Evolutionary conservation across 2,329 filamentous ascomycete genomes (phyloP).

Genomic region (Talaromyces sp.): DNA sequence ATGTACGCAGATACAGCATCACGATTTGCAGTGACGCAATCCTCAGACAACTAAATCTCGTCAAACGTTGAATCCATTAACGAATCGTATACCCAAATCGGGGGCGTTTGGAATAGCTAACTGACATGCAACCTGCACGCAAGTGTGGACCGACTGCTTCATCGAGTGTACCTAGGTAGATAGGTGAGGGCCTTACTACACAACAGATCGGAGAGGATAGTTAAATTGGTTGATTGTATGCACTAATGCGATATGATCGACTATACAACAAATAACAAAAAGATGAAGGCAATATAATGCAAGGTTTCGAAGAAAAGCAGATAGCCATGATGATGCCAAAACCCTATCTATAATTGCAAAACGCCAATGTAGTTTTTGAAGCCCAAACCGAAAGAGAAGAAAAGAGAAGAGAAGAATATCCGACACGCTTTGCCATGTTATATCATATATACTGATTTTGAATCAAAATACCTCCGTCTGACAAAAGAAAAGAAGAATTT

Average conservation of each 20-base stretch:
- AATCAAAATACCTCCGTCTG: constrained; percentile 4
- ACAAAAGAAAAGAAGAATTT: not conserved
- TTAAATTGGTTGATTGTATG: not conserved
- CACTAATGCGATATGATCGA: not conserved
- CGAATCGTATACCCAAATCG: not conserved
- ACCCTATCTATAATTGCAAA: not conserved
- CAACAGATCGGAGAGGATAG: not conserved
- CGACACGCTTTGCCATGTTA: not conserved
- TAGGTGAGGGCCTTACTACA: not conserved
- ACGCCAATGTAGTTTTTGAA: not conserved
- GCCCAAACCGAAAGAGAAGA: not conserved
- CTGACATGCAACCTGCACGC: not conserved
- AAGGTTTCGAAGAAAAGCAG: not conserved
- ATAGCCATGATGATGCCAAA: not conserved
- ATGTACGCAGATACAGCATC: not conserved
- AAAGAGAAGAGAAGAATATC: not conserved
- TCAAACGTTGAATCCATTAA: not conserved
- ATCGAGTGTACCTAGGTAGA: not conserved
- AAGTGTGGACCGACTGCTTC: not conserved
- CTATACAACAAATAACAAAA: not conserved
- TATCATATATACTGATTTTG: constrained; percentile 2
- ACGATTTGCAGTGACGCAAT: too few species aligned
- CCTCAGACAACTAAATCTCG: too few species aligned
- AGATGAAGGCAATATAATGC: not conserved
- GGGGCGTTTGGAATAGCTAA: not conserved